phyloP scores from a whole-genome alignment of 2,329 filamentous ascomycete species.

The Geoglossum cookeanum region DNA sequence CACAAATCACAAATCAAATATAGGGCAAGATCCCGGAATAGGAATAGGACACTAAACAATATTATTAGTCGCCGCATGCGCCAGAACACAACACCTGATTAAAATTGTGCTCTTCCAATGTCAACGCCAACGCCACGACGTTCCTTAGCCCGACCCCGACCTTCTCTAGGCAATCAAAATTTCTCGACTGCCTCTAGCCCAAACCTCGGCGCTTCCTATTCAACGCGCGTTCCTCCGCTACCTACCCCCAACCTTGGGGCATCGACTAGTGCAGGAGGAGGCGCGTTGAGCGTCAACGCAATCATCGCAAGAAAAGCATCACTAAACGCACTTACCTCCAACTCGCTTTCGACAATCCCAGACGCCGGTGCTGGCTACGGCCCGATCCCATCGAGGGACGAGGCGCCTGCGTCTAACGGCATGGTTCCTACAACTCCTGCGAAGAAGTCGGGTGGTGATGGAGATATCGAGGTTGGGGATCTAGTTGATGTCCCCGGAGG shows the following conservation, averaged over 20 bases:
- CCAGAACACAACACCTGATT: not conserved
- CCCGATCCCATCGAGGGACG: conserved; percentile 34
- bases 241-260: conserved; percentile 3
- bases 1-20: not conserved
- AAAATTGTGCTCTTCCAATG: conserved; percentile 2
- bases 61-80: not conserved
- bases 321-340: conserved; percentile 46
- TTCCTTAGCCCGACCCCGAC: conserved; percentile 16
- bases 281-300: conserved; percentile 10
- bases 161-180: conserved; percentile 15
- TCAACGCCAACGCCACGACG: conserved; percentile 13
- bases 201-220: conserved; percentile 27
- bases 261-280: not conserved
- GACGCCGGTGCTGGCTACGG: conserved; percentile 47
- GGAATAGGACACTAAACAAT: not conserved
- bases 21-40: not conserved
- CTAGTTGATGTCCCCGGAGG: conserved; percentile 78
- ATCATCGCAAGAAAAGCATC: conserved; percentile 48
- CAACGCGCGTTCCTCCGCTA: not conserved
- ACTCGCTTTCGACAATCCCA: conserved; percentile 43
- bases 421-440: conserved; percentile 28
- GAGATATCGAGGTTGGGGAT: conserved; percentile 56
- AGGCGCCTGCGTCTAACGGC: conserved; percentile 17
- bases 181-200: conserved; percentile 36
- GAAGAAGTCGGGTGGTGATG: conserved; percentile 15